Conservation (phyloP, 2,329 filamentous ascomycete species). For the Zymoseptoria ardabiliae region DNA sequence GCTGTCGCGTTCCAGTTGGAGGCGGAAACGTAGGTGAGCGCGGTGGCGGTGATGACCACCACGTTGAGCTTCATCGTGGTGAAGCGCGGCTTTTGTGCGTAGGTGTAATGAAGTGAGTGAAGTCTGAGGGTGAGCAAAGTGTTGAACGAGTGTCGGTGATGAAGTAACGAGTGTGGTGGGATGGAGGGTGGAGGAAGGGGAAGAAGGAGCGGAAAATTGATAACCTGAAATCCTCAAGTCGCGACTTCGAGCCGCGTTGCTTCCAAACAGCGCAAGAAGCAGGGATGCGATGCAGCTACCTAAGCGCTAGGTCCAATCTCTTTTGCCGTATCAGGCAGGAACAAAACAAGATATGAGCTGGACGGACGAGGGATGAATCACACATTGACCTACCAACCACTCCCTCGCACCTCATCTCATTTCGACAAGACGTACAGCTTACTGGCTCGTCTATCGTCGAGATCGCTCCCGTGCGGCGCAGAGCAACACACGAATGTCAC, state of each 20-base stretch:
- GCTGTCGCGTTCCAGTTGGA: conserved; percentile 1
- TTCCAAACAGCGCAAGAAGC: neutral
- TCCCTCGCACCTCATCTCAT: neutral
- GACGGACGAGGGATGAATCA: neutral
- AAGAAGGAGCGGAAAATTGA: neutral
- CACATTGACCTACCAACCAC: neutral
- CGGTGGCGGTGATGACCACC: neutral
- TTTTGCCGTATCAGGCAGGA: neutral
- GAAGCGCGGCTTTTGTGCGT: neutral
- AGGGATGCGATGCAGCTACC: neutral
- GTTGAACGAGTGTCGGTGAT: neutral
- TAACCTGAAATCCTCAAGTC: neutral
- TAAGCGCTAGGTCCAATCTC: neutral
- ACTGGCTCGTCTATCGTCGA: neutral
- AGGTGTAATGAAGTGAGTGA: neutral
- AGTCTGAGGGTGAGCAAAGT: neutral
- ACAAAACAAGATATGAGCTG: neutral
- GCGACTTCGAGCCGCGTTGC: neutral
- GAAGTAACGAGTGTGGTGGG: neutral
- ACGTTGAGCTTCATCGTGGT: neutral
- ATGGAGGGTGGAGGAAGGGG: neutral
- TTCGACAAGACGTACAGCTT: neutral
- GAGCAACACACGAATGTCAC: no score
- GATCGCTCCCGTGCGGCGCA: no score
- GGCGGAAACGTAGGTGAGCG: neutral